Evolutionary conservation across 495 filamentous ascomycete genomes (phyloP), one percentile per base, ranked within the genome.

Genomic region (Xylaria curta): DNA sequence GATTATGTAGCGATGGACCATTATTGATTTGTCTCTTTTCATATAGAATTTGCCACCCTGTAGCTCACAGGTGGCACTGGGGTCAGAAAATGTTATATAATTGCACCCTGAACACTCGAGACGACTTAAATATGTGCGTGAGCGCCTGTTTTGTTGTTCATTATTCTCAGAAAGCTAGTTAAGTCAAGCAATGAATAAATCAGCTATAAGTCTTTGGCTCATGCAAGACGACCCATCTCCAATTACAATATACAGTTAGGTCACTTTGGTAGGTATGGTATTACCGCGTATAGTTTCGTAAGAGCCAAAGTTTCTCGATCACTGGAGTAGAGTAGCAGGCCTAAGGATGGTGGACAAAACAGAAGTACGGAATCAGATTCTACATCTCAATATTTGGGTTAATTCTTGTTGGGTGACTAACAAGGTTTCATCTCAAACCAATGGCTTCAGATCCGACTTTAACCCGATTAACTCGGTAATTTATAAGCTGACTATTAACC

Each of bases 381-480:
- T 13, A 5, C 28, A 36, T 8, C 8, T 36, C 13, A 8, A 36
- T 31, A 19, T 59, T 59, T 36, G 26, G 13, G 13, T 36, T 36
- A n/a, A n/a, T 36, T n/a, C 8, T 36, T 36, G 28, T 59, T 17
- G 1, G 2, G n/a, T 3, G 6, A 36, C 28, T 10, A 36, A 54
- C 21, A 9, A 54, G 21, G 21, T 26, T 28, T 9, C 21, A 3
- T 54, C 36, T 38, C 36, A 38, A 38, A 38, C 36, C 1, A 53
- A 26, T 26, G 21, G 26, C 17, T 56, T 56, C 24, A 26, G 13
- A 56, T 17, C 26, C 53, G 53, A 56, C 53, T 31, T 31, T 10
- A 56, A 17, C 53, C 26, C 26, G 53, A 31, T 56, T 56, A 56
- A 31, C 53, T 56, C 53, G 53, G 53, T 56, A 54, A 56, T 56